Conservation (phyloP, 2,329 filamentous ascomycete species). For the Coleophoma cylindrospora region DNA sequence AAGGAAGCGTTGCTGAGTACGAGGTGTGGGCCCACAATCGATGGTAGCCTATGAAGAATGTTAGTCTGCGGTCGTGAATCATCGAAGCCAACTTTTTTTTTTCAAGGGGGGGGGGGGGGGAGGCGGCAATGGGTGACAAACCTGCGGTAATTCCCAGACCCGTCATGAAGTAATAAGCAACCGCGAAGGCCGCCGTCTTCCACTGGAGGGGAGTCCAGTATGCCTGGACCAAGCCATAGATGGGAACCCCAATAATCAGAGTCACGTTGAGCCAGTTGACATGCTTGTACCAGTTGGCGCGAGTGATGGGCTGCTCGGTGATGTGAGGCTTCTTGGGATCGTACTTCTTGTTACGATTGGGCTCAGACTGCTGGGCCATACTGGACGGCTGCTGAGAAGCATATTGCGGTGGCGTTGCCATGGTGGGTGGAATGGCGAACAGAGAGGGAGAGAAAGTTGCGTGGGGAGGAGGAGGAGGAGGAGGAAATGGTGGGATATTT, state of each 20-base stretch:
- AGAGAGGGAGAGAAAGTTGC: background rate
- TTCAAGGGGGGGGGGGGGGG: no score
- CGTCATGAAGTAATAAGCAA: constrained; percentile 80
- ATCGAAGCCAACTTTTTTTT: no score
- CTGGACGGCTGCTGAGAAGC: constrained; percentile 14
- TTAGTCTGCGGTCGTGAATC: no score
- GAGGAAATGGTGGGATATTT: background rate
- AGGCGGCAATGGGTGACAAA: constrained; percentile 32
- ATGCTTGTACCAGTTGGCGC: constrained; percentile 83
- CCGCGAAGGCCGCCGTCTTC: constrained; percentile 68
- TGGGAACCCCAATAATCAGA: constrained; percentile 73
- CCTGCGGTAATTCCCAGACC: constrained; percentile 75
- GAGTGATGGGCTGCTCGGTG: constrained; percentile 74
- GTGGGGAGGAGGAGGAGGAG: background rate
- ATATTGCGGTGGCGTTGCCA: constrained; percentile 14
- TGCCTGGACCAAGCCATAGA: constrained; percentile 67
- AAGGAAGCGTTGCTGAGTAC: constrained; percentile 70
- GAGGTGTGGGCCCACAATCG: constrained; percentile 83
- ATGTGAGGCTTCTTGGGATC: constrained; percentile 75
- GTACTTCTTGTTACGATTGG: constrained; percentile 32
- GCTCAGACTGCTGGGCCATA: constrained; percentile 22
- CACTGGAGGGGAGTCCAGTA: constrained; percentile 72
- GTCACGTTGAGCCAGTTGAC: constrained; percentile 89
- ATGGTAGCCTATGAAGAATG: constrained; percentile 54
- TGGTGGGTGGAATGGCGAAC: constrained; percentile 9